Percentiles rank a stretch among this genome's conserved stretches.
Conservation (phyloP, 2,329 filamentous ascomycete genomes). For the Diaporthe eres region DNA sequence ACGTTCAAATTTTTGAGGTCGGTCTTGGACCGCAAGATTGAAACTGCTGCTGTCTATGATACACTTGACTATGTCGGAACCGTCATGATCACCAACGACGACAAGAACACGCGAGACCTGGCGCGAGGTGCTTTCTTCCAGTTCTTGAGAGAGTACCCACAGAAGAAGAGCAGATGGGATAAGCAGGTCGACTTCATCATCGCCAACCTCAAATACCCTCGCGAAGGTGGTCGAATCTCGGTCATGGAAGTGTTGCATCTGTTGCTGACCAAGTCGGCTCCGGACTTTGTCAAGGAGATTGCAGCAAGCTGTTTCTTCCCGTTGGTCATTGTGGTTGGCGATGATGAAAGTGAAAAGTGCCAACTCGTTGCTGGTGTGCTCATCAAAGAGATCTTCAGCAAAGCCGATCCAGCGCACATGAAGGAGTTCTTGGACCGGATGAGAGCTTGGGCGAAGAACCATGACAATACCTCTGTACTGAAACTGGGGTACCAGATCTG, state of each 20-base stretch:
- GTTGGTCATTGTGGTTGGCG: conserved; percentile 85
- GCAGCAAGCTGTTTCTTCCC: conserved; percentile 87
- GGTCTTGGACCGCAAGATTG: conserved; percentile 85
- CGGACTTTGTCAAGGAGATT: conserved; percentile 86
- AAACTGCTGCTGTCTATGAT: conserved; percentile 92
- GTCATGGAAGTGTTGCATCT: conserved; percentile 93
- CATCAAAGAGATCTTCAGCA: conserved; percentile 84
- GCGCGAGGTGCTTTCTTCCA: conserved; percentile 93
- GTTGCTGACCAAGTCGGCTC: conserved; percentile 86
- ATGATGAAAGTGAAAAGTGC: conserved; percentile 90
- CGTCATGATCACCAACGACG: conserved; percentile 97
- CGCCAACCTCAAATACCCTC: conserved; percentile 90
- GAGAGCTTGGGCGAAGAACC: conserved; percentile 81
- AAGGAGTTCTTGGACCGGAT: conserved; percentile 80
- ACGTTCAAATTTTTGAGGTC: conserved; percentile 95
- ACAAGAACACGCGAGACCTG: conserved; percentile 87
- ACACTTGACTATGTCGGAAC: conserved; percentile 88
- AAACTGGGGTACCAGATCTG: conserved; percentile 85
- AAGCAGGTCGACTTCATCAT: conserved; percentile 92
- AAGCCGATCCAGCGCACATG: conserved; percentile 80
- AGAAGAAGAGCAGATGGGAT: conserved; percentile 88
- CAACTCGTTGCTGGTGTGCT: conserved; percentile 84
- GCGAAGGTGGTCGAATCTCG: conserved; percentile 89
- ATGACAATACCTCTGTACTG: conserved; percentile 78
- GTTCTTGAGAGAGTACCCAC: conserved; percentile 94